These are phyloP conservation scores for Fomitopsis pulvina DNA, from an alignment of 768 basidiomycete genomes.

Conservation along the genomic window DNA sequence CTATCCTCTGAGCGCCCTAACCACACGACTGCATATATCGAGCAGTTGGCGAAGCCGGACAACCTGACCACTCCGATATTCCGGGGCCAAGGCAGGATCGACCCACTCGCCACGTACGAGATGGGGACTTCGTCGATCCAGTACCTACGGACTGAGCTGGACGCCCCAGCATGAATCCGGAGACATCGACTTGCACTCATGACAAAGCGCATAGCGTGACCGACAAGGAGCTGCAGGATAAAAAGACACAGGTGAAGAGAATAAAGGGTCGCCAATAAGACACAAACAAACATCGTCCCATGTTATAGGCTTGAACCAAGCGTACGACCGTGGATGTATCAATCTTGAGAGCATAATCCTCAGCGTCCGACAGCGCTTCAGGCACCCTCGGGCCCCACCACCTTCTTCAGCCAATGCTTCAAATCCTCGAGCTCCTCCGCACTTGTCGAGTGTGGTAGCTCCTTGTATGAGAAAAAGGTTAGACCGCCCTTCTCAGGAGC, in stretches of 20 bases:
- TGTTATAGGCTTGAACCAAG: no score
- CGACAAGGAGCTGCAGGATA: constrained; percentile 1
- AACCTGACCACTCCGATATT: constrained; percentile 59
- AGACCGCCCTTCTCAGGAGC: constrained; percentile 45
- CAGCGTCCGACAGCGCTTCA: not conserved
- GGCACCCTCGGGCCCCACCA: not conserved
- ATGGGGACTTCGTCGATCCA: constrained; percentile 49
- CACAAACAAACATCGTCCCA: no score
- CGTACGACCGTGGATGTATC: no score
- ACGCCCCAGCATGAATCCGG: no score
- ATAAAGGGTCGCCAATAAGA: no score
- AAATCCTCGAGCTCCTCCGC: constrained; percentile 65
- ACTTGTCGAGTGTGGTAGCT: constrained; percentile 60
- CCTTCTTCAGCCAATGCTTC: constrained; percentile 21
- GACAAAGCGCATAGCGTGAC: no score
- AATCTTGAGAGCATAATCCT: no score
- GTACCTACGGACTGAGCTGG: constrained; percentile 45
- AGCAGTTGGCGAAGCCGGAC: not conserved
- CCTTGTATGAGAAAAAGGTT: constrained; percentile 60
- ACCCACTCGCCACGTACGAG: constrained; percentile 61
- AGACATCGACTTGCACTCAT: constrained; percentile 35
- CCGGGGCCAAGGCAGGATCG: constrained; percentile 77
- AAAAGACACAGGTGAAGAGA: no score
- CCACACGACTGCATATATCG: not conserved
- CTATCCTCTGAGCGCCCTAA: not conserved